phyloP scores from a whole-genome alignment of 140 eudicot genomes.

The Cichorium intybus region DNA sequence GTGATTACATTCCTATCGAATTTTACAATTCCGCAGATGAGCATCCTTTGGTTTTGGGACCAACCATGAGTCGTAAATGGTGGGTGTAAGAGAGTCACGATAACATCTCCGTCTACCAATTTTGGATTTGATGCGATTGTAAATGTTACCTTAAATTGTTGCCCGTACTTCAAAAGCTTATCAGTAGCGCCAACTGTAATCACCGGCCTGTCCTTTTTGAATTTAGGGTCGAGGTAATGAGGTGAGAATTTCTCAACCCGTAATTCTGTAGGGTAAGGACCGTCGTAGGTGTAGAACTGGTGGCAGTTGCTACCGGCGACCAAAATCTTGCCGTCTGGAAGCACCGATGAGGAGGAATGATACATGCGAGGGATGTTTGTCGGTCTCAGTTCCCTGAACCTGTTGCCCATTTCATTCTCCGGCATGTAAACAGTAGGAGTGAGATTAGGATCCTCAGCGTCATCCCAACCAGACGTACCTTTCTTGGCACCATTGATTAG shows the following conservation, averaged over 20 bases:
- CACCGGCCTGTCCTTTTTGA: slow-evolving; percentile 28
- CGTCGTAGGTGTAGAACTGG: slow-evolving; percentile 30
- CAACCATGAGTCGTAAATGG: slow-evolving; percentile 86
- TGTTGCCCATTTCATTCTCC: slow-evolving; percentile 30
- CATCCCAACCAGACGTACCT: slow-evolving; percentile 72
- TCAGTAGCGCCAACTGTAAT: slow-evolving; percentile 19
- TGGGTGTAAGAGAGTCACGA: slow-evolving; percentile 51
- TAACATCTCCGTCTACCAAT: slow-evolving; percentile 24
- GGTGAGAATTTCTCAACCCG: slow-evolving; percentile 67
- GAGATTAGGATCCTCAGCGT: slow-evolving; percentile 53
- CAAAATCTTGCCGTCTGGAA: slow-evolving; percentile 53
- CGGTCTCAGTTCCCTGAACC: slow-evolving; percentile 45
- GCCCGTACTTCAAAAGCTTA: slow-evolving; percentile 29
- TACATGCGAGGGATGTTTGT: slow-evolving; percentile 63
- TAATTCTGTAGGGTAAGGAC: slow-evolving; percentile 51
- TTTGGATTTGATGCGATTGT: background rate
- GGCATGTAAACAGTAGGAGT: slow-evolving; percentile 58
- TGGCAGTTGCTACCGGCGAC: slow-evolving; percentile 75
- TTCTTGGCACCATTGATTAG: slow-evolving; percentile 63
- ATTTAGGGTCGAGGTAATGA: slow-evolving; percentile 50
- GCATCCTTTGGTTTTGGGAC: slow-evolving; percentile 65
- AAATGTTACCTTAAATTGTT: slow-evolving; percentile 20
- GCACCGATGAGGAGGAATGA: slow-evolving; percentile 54
- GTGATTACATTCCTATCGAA: slow-evolving; percentile 2
- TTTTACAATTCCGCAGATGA: slow-evolving; percentile 23